Evolutionary conservation across 257 asterid genomes (phyloP), one percentile per base, ranked within the genome.

Genomic region (Ocimum tenuiflorum): DNA sequence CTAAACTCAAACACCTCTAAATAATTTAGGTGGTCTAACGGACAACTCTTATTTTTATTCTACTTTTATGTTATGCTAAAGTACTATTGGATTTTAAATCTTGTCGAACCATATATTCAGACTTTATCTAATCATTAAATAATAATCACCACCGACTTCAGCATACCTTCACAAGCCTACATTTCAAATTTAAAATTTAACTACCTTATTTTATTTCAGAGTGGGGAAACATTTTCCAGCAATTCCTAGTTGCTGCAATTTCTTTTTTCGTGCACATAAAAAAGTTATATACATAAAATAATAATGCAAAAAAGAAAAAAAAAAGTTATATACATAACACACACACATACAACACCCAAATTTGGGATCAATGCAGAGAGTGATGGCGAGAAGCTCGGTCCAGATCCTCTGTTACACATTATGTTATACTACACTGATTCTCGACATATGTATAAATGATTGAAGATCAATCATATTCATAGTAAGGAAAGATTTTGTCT

Each of bases 331-430:
- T 15, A 17, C 19, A 38, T 59, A 33, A 27, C 27, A 67, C 9
- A 36, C 9, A 36, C 9, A 36, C 7, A 31, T 31, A 73, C 78
- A 69, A 48, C 13, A 31, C 76, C 57, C 77, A 71, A 67, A 77
- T 62, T 59, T 47, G 67, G 63, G 59, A 63, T 60, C 46, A 58
- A n/a, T 60, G 73, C 22, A 46, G 36, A 54, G 71, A 64, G 42
- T 59, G 38, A 27, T 8, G 3, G 23, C 15, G 43, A 55, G n/a
- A n/a, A n/a, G n/a, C n/a, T n/a, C n/a, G n/a, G n/a, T n/a, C n/a
- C n/a, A n/a, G n/a, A n/a, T n/a, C n/a, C n/a, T n/a, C n/a, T n/a
- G n/a, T n/a, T n/a, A n/a, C n/a, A n/a, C n/a, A n/a, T n/a, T n/a
- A n/a, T n/a, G n/a, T n/a, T n/a, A n/a, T n/a, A n/a, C n/a, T n/a